Base-by-base conservation (phyloP, 176 grass and related monocot genomes). In the Eleusine indica region DNA sequence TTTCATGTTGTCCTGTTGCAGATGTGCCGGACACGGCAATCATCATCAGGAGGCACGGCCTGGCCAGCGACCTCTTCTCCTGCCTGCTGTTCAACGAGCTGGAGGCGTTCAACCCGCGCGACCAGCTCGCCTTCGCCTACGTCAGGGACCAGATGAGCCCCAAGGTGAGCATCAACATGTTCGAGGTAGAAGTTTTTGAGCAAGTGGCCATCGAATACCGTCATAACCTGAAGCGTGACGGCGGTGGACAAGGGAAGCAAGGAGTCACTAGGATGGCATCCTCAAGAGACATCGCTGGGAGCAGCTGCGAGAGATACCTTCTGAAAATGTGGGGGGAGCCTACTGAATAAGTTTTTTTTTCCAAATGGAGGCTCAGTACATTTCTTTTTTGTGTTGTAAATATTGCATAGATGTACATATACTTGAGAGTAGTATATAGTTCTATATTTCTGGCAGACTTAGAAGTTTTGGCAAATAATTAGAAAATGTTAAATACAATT, bases 71-170 rank as follows among this genome's bases (percentile, higher is more conserved):
- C 49, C 81, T 99, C 52, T 96, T 99, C 86, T 96, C 97, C 47
- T 99, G 97, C 77, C 89, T 94, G 15, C 84, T 96, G 11, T 99
- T 96, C 88, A 99, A 96, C 75, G 91, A 99, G 86, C 81, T 99
- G 9, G 97, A 94, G 86, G 93, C 88, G 39, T 99, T 96, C 78
- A 99, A 92, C 68, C 88, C 89, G 30, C 86, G 93, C 29, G 93
- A 99, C 62, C 97, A 99, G 71, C 93, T 99, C 1, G 87, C 93
- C 6, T 99, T 96, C 67, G 88, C 89, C 65, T 99, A 94, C 30
- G 88, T 96, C 38, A 76, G 93, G 86, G 93, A 96, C 72, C 77
- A 90, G 57, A 96, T 96, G 89, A 89, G 11, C 75, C 91, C 91
- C 56, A 89, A 38, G 74, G 51, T 96, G 82, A 91, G 79, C n/a